phyloP scores from a whole-genome alignment of 805 yeast species.

The Lipomyces mesembrius region DNA sequence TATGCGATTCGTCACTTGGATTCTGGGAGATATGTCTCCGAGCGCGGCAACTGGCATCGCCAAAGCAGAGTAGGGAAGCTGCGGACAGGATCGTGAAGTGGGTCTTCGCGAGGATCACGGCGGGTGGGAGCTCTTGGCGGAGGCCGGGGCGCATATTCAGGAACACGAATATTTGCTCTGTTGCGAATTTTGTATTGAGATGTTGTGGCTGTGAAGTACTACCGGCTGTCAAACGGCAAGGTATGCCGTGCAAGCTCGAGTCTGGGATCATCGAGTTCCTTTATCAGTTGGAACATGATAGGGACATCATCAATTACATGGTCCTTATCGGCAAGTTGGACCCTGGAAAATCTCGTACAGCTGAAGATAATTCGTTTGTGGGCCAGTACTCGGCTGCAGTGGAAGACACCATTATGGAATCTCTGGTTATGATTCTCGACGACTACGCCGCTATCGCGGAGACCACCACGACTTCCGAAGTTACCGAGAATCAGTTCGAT shows the following conservation, averaged over 20 bases:
- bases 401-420: background rate
- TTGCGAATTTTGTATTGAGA: background rate
- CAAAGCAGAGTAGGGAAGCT: background rate
- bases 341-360: background rate
- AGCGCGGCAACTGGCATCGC: background rate
- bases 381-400: background rate
- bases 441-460: background rate
- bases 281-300: background rate
- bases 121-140: background rate
- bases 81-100: constrained; percentile 5
- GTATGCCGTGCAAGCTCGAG: background rate
- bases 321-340: background rate
- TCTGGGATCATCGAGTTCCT: constrained; percentile 1
- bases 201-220: constrained; percentile 1
- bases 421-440: background rate
- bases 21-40: background rate
- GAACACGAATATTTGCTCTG: background rate
- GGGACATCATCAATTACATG: background rate
- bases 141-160: constrained; percentile 5
- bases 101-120: background rate
- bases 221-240: background rate
- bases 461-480: background rate
- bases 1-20: constrained; percentile 19
- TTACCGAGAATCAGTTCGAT: background rate
- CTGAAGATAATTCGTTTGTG: background rate